Evolutionary conservation across 192 early-diverging fungal species (phyloP), one percentile per base, ranked within the genome.

Genomic region (Podila verticillata): DNA sequence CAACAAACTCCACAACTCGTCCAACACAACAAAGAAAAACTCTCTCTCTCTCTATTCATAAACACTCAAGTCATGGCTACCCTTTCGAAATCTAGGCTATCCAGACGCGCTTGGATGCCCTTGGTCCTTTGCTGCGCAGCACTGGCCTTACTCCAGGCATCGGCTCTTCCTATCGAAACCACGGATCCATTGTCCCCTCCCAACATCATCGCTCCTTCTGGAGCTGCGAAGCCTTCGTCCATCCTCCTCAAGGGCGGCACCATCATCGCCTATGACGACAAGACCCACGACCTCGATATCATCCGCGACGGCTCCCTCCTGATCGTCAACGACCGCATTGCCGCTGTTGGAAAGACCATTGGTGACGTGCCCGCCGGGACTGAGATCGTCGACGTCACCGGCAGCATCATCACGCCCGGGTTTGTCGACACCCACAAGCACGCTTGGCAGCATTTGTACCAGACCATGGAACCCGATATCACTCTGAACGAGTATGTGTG

Each of bases 181-280:
- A 44, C 39, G 39, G 39, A 17, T 44, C 39, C 13, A 10, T 10
- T 44, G 39, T 15, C 13, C 3, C 39, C 39, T 1, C 39, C 17
- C 39, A 44, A 44, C 39, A 44, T 44, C 17, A 15, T 15, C 39
- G 39, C 39, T 44, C 39, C 39, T 44, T 15, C 39, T 44, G 13
- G 15, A 44, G 39, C 13, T 15, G 12, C 39, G 15, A 44, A 44
- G 22, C 54, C 54, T n/a, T 8, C n/a, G 19, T 48, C 63, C 9
- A 30, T 65, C 47, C 63, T 65, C 8, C 19, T 65, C 63, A 65
- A 48, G 29, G 47, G 63, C 19, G 63, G 24, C 1, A 65, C 63
- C 28, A 65, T 65, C 28, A 65, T 65, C 4, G 63, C 48, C 17
- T 65, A 65, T 7, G 63, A 65, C 29, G 63, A 65, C 63, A 15